Evolutionary conservation across 148 eudicot genomes (phyloP).

Genomic region (Diospyros kaki): DNA sequence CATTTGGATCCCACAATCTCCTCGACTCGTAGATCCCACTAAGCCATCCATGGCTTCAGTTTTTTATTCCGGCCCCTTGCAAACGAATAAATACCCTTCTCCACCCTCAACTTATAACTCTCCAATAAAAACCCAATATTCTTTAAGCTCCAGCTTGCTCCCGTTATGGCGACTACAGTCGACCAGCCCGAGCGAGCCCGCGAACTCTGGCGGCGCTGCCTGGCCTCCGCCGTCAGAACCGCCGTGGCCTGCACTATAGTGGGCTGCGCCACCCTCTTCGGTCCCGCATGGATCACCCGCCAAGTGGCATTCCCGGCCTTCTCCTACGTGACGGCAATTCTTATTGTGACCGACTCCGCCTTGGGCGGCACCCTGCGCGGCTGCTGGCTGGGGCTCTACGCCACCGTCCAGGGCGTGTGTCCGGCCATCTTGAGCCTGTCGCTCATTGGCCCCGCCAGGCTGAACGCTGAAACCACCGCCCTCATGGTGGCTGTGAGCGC

Average conservation of each 20-base stretch:
- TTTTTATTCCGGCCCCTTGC: too few species aligned
- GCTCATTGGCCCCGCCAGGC: slow-evolving; percentile 45
- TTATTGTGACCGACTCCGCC: slow-evolving; percentile 56
- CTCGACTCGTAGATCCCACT: too few species aligned
- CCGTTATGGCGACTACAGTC: not conserved
- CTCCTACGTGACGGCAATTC: slow-evolving; percentile 64
- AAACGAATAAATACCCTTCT: not conserved
- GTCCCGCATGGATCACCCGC: slow-evolving; percentile 30
- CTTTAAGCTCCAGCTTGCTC: not conserved
- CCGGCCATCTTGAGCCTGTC: slow-evolving; percentile 61
- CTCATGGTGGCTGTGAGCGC: slow-evolving; percentile 38
- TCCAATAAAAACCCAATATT: not conserved
- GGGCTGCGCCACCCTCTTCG: slow-evolving; percentile 45
- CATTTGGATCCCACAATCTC: too few species aligned
- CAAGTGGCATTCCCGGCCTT: slow-evolving; percentile 53
- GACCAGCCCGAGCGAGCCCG: slow-evolving; percentile 26
- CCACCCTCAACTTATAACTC: not conserved
- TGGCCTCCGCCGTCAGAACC: slow-evolving; percentile 54
- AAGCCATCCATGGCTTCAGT: too few species aligned
- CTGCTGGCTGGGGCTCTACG: slow-evolving; percentile 51
- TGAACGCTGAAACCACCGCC: slow-evolving; percentile 41
- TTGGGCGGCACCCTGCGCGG: slow-evolving; percentile 63
- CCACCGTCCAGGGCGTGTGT: slow-evolving; percentile 40
- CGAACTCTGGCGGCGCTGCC: slow-evolving; percentile 39
- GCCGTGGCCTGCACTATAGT: slow-evolving; percentile 63